These are phyloP conservation scores for Ceriops decandra DNA, from an alignment of 345 rosid genomes.

Conservation along the genomic window DNA sequence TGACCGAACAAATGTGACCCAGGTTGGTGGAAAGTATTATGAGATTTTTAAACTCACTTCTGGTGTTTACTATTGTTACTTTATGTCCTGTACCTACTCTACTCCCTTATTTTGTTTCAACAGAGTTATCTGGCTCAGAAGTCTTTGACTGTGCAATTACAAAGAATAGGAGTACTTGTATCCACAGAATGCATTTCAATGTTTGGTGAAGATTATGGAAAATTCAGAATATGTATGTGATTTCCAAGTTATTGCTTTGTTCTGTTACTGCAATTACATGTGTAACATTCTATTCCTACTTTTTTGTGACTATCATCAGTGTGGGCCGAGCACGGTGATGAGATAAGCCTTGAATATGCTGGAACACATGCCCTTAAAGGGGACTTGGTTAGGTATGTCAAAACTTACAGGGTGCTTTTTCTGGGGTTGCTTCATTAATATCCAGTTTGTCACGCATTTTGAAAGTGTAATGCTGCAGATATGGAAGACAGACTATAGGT, in stretches of 20 bases:
- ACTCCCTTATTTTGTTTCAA: slow-evolving; percentile 21
- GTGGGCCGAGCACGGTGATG: slow-evolving; percentile 99
- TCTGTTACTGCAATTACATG: slow-evolving; percentile 4
- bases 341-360: slow-evolving; percentile 86
- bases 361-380: slow-evolving; percentile 97
- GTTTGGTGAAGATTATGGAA: slow-evolving; percentile 56
- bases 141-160: slow-evolving; percentile 63
- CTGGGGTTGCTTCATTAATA: not conserved
- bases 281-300: slow-evolving; percentile 5
- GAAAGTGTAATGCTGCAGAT: slow-evolving; percentile 40
- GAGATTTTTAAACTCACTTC: slow-evolving; percentile 7
- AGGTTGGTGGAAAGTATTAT: slow-evolving; percentile 43
- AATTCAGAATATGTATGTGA: slow-evolving; percentile 69
- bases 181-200: slow-evolving; percentile 59
- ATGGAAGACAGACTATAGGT: slow-evolving; percentile 75
- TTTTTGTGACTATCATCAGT: slow-evolving; percentile 34
- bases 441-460: slow-evolving; percentile 9
- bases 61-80: slow-evolving; percentile 15
- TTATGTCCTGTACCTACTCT: not conserved
- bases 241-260: slow-evolving; percentile 3
- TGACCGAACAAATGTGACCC: slow-evolving; percentile 96
- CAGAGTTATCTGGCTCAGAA: slow-evolving; percentile 85
- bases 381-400: slow-evolving; percentile 76
- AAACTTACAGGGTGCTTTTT: not conserved
- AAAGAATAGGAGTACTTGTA: slow-evolving; percentile 50